A percentile compares a stretch with the other conserved stretches of the same genome.
Conservation (phyloP, 2,329 filamentous ascomycete genomes). For the Stromatinia cepivora region DNA sequence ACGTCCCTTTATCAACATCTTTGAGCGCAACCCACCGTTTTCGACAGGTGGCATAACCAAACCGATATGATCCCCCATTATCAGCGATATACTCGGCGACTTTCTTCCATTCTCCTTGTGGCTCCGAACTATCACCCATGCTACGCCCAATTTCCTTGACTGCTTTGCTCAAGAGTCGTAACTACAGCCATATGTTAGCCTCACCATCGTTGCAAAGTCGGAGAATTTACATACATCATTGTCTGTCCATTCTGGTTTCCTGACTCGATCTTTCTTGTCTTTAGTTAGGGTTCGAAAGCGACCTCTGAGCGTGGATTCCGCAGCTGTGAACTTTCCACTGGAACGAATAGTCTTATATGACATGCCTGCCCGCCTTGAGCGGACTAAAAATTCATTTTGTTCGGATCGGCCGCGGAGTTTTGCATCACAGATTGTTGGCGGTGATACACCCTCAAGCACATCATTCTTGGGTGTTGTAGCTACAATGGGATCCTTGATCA, state of each 20-base stretch:
- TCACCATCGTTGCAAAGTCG: background rate
- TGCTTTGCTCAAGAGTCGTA: slow-evolving; percentile 48
- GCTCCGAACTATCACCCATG: slow-evolving; percentile 24
- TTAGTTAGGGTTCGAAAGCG: slow-evolving; percentile 67
- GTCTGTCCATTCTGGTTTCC: slow-evolving; percentile 64
- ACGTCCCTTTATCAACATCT: background rate
- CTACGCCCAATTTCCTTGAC: slow-evolving; percentile 42
- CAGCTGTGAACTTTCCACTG: slow-evolving; percentile 57
- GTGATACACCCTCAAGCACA: background rate
- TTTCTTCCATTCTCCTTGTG: slow-evolving; percentile 56
- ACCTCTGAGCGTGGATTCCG: slow-evolving; percentile 72
- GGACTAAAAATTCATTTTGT: slow-evolving; percentile 54
- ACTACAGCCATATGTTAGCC: slow-evolving; percentile 39
- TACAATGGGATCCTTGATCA: background rate
- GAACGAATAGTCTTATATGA: slow-evolving; percentile 65
- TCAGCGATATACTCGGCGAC: slow-evolving; percentile 55
- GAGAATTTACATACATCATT: slow-evolving; percentile 58
- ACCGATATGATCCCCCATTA: slow-evolving; percentile 57
- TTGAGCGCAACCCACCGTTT: slow-evolving; percentile 55
- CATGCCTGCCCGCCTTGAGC: slow-evolving; percentile 55
- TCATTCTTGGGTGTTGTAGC: background rate
- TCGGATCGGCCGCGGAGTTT: slow-evolving; percentile 21
- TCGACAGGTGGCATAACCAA: slow-evolving; percentile 59
- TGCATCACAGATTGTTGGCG: background rate
- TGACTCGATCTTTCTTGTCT: slow-evolving; percentile 58